Evolutionary conservation across 139 green algal genomes (phyloP).

Genomic region (Chlorella sp.): DNA sequence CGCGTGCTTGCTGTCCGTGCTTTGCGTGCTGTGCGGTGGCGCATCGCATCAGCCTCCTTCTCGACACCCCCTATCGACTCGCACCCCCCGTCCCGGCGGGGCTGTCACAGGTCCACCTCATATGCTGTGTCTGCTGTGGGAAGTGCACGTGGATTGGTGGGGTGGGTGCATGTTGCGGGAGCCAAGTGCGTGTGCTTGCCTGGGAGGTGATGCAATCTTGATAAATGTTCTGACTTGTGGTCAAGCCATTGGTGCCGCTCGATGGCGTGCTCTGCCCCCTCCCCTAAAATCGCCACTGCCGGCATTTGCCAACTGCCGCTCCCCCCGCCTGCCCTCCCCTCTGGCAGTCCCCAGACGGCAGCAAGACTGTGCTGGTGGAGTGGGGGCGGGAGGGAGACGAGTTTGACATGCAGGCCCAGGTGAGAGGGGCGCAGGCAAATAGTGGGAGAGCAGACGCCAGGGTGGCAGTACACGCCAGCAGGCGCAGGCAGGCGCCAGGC

Average conservation of each 20-base stretch:
- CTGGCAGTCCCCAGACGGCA: neutral
- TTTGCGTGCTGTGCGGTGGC: neutral
- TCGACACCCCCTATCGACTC: too few species aligned
- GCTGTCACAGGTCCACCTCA: too few species aligned
- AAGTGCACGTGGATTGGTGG: too few species aligned
- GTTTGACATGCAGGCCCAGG: slow-evolving; percentile 44
- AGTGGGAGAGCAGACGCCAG: too few species aligned
- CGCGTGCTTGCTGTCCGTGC: too few species aligned
- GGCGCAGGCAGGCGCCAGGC: too few species aligned
- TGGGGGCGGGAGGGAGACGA: slow-evolving; percentile 49
- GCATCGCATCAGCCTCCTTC: neutral
- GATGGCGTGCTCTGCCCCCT: too few species aligned
- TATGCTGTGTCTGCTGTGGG: too few species aligned
- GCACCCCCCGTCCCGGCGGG: too few species aligned
- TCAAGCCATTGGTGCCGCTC: neutral
- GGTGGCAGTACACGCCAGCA: neutral
- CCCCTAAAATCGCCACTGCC: neutral
- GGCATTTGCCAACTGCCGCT: neutral
- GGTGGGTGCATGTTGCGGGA: neutral
- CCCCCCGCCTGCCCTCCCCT: neutral
- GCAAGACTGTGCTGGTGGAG: slow-evolving; percentile 47
- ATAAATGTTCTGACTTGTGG: too few species aligned
- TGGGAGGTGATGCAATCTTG: neutral
- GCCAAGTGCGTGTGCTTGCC: neutral
- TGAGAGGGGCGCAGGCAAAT: neutral